These are phyloP conservation scores for Daedalea quercina DNA, from an alignment of 768 basidiomycete species.

Conservation along the genomic window DNA sequence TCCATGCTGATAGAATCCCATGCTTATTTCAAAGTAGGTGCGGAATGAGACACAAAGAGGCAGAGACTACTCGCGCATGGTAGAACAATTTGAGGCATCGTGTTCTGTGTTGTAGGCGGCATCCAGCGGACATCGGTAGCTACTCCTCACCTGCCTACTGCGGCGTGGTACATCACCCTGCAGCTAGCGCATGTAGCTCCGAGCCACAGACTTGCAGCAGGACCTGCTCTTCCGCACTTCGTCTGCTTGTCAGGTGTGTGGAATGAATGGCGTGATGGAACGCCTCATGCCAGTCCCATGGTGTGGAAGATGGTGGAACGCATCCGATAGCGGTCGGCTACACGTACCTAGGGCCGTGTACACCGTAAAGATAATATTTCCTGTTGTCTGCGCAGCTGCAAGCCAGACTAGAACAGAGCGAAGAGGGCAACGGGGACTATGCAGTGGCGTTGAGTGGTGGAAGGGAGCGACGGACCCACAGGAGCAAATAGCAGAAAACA, in stretches of 20 bases:
- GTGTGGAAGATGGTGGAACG: background rate
- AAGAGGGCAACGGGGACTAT: no score
- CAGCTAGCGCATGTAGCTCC: background rate
- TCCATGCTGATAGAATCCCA: background rate
- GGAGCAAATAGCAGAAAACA: constrained; percentile 6
- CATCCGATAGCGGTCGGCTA: background rate
- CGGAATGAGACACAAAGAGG: background rate
- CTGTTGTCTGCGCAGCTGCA: no score
- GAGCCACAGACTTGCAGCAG: background rate
- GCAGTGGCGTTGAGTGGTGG: background rate
- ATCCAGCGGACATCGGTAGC: background rate
- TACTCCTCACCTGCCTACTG: background rate
- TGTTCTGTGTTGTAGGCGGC: background rate
- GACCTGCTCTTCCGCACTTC: background rate
- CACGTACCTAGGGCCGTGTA: no score
- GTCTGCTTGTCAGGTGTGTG: background rate
- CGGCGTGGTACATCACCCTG: background rate
- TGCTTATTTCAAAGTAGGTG: background rate
- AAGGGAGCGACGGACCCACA: constrained; percentile 9
- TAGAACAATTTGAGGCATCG: background rate
- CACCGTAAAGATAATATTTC: no score
- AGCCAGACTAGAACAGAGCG: no score
- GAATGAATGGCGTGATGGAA: background rate
- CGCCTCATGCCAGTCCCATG: background rate
- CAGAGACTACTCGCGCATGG: background rate